Evolutionary conservation across 495 filamentous ascomycete genomes (phyloP).

Genomic region (Daldinia loculata): DNA sequence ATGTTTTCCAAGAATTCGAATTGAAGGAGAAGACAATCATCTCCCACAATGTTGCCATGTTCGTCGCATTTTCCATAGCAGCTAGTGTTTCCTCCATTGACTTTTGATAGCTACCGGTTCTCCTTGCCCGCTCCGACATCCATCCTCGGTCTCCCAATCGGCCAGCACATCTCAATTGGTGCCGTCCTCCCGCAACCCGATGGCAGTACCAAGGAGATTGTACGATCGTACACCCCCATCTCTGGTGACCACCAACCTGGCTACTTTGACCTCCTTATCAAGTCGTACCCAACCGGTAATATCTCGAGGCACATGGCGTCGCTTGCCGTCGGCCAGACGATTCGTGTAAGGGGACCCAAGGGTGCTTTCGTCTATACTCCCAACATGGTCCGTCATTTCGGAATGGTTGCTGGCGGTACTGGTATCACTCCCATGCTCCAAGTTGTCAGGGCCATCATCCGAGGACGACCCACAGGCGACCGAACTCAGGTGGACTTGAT

Average conservation of each 20-base stretch:
- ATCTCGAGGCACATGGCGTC: slow-evolving; percentile 90
- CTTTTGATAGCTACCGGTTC: slow-evolving; percentile 79
- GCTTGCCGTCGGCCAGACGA: slow-evolving; percentile 81
- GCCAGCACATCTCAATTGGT: slow-evolving; percentile 96
- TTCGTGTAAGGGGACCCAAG: slow-evolving; percentile 92
- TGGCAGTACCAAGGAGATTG: slow-evolving; percentile 82
- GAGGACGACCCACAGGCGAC: slow-evolving; percentile 81
- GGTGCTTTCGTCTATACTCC: slow-evolving; percentile 96
- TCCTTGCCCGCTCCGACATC: slow-evolving; percentile 75
- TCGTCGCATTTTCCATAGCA: not conserved
- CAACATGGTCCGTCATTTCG: slow-evolving; percentile 92
- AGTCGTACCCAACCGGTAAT: slow-evolving; percentile 96
- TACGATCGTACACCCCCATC: slow-evolving; percentile 97
- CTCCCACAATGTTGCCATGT: slow-evolving; percentile 98
- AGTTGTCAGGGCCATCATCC: slow-evolving; percentile 87
- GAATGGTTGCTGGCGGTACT: slow-evolving; percentile 97
- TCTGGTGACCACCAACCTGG: slow-evolving; percentile 91
- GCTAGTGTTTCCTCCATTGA: slow-evolving; percentile 7
- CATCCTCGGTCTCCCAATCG: slow-evolving; percentile 95
- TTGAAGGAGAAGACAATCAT: slow-evolving; percentile 90
- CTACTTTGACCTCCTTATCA: slow-evolving; percentile 95
- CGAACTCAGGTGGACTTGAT: slow-evolving; percentile 90
- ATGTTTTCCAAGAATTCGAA: slow-evolving; percentile 86
- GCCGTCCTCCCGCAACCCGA: slow-evolving; percentile 71
- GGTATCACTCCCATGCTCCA: slow-evolving; percentile 99